These are phyloP conservation scores for Epichloe bromicola DNA, from an alignment of 2,329 filamentous ascomycete species.

Conservation along the genomic window DNA sequence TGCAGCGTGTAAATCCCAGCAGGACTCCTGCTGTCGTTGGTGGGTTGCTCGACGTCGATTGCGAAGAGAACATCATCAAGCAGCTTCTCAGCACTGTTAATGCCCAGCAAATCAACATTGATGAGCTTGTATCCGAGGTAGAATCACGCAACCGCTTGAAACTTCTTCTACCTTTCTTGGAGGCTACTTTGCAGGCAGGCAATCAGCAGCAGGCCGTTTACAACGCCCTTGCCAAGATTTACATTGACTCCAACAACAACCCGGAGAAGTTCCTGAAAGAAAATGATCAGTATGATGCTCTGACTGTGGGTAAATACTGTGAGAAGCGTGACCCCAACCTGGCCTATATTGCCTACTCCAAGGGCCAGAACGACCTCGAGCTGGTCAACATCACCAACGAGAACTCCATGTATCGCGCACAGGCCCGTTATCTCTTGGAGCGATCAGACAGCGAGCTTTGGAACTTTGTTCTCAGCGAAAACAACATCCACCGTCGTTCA, in stretches of 20 bases:
- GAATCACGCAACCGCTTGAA: constrained; percentile 92
- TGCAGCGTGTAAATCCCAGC: constrained; percentile 88
- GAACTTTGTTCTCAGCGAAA: constrained; percentile 86
- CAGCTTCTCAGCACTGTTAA: constrained; percentile 75
- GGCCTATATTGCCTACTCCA: constrained; percentile 86
- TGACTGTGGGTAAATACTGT: constrained; percentile 92
- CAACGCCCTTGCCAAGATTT: constrained; percentile 97
- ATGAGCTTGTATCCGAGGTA: constrained; percentile 89
- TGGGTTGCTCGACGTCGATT: constrained; percentile 89
- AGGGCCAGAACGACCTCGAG: constrained; percentile 95
- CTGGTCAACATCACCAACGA: constrained; percentile 97
- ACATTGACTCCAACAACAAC: constrained; percentile 97
- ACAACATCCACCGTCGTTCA: constrained; percentile 89
- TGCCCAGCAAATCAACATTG: constrained; percentile 75
- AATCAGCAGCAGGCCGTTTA: constrained; percentile 95
- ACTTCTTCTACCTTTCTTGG: constrained; percentile 88
- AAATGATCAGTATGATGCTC: constrained; percentile 90
- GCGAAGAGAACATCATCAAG: constrained; percentile 94
- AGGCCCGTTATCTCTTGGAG: constrained; percentile 87
- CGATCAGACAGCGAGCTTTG: constrained; percentile 84
- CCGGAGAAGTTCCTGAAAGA: constrained; percentile 95
- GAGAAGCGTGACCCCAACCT: constrained; percentile 97
- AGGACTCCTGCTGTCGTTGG: constrained; percentile 88
- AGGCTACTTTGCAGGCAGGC: constrained; percentile 75
- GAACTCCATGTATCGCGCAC: constrained; percentile 99